These are phyloP conservation scores for Thozetella sp. DNA, from an alignment of 495 filamentous ascomycete species.

Conservation along the genomic window DNA sequence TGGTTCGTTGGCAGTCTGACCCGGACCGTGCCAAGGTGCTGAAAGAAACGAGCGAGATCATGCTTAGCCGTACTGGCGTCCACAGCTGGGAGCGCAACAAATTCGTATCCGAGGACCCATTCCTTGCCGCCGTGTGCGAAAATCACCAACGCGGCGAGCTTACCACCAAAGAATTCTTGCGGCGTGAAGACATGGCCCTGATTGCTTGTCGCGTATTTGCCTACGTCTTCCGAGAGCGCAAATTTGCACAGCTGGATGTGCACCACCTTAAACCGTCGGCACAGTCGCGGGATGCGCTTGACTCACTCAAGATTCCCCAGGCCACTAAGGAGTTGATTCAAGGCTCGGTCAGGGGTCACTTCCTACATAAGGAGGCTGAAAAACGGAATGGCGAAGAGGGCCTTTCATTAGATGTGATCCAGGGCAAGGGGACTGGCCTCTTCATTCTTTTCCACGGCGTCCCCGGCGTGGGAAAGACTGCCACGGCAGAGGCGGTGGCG, in stretches of 20 bases:
- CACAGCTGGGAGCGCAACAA: constrained; percentile 8
- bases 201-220: constrained; percentile 37
- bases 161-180: constrained; percentile 4
- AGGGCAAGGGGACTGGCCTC: constrained; percentile 7
- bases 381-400: background rate
- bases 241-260: constrained; percentile 26
- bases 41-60: constrained; percentile 21
- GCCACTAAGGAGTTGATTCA: constrained; percentile 16
- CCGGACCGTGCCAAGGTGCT: constrained; percentile 6
- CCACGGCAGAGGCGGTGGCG: constrained; percentile 56
- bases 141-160: constrained; percentile 9
- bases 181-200: constrained; percentile 26
- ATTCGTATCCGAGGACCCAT: constrained; percentile 17
- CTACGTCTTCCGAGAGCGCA: constrained; percentile 36
- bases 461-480: constrained; percentile 64
- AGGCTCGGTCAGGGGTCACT: constrained; percentile 20
- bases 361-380: background rate
- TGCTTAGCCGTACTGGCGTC: constrained; percentile 25
- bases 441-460: constrained; percentile 51
- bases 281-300: constrained; percentile 24
- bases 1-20: constrained; percentile 25
- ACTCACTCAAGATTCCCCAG: constrained; percentile 13
- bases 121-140: constrained; percentile 25
- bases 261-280: constrained; percentile 39
- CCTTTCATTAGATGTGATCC: background rate